Percentiles rank a stretch among this genome's conserved stretches.
Conservation (phyloP, 1,284 basidiomycete genomes). For the Taiwanofungus camphoratus region DNA sequence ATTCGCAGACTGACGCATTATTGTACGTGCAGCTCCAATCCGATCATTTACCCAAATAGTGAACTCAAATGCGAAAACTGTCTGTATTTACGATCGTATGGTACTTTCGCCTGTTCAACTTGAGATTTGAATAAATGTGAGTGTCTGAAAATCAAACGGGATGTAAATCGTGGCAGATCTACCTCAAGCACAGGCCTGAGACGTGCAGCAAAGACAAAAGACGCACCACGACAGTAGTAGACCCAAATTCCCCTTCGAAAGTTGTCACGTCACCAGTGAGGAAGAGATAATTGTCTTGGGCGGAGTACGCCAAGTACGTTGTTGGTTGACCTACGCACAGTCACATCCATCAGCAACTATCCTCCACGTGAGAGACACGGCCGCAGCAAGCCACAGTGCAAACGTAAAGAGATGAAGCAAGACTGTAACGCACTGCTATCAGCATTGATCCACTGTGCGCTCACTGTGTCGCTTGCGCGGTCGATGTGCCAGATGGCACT, state of each 20-base stretch:
- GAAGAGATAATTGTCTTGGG: not conserved
- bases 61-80: too few relatives aligned
- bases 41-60: too few relatives aligned
- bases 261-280: not conserved
- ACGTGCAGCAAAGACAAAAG: not conserved
- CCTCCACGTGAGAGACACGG: not conserved
- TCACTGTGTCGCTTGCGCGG: conserved; percentile 7
- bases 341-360: not conserved
- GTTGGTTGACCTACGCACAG: not conserved
- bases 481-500: conserved; percentile 19
- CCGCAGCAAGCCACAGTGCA: too few relatives aligned
- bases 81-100: too few relatives aligned
- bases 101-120: too few relatives aligned
- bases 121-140: too few relatives aligned
- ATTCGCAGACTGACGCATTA: too few relatives aligned
- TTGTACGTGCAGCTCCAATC: too few relatives aligned
- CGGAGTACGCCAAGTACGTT: not conserved
- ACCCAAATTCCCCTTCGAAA: not conserved
- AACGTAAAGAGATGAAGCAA: too few relatives aligned
- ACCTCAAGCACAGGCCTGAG: too few relatives aligned
- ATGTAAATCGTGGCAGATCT: too few relatives aligned
- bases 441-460: conserved; percentile 20
- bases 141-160: too few relatives aligned
- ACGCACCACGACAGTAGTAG: not conserved
- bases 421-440: conserved; percentile 11